phyloP scores from a whole-genome alignment of 768 basidiomycete species.

The Phanerodontia chrysosporium region DNA sequence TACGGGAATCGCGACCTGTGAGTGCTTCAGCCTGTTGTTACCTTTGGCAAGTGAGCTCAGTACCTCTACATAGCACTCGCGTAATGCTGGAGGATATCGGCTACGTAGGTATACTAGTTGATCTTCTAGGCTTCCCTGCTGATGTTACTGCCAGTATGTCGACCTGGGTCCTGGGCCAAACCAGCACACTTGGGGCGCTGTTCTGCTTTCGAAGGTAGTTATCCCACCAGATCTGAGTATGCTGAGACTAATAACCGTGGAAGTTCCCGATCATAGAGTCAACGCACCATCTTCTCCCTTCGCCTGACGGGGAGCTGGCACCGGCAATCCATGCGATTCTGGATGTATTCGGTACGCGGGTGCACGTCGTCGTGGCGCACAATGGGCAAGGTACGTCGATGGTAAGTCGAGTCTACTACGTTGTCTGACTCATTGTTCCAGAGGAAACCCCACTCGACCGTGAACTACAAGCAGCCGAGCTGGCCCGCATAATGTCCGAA shows the following conservation, averaged over 20 bases:
- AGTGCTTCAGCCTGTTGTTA: slow-evolving; percentile 17
- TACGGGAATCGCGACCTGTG: slow-evolving; percentile 87
- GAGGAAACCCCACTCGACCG: slow-evolving; percentile 90
- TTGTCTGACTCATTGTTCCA: slow-evolving; percentile 22
- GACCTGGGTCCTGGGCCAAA: slow-evolving; percentile 89
- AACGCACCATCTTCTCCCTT: slow-evolving; percentile 82
- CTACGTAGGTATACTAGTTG: slow-evolving; percentile 49
- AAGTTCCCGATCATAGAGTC: slow-evolving; percentile 88
- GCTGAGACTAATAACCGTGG: slow-evolving; percentile 1
- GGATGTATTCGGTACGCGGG: slow-evolving; percentile 70
- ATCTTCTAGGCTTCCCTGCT: not conserved
- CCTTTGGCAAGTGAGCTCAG: not conserved
- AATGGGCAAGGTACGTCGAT: slow-evolving; percentile 74
- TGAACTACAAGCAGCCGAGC: slow-evolving; percentile 75
- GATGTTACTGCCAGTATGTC: slow-evolving; percentile 54
- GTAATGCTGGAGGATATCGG: slow-evolving; percentile 73
- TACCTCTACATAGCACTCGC: slow-evolving; percentile 50
- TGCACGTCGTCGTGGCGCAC: slow-evolving; percentile 84
- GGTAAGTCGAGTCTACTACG: not conserved
- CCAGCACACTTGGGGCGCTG: slow-evolving; percentile 87
- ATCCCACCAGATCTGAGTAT: too few relatives aligned
- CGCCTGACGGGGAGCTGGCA: slow-evolving; percentile 81
- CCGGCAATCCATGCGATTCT: slow-evolving; percentile 86
- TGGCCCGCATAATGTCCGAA: slow-evolving; percentile 74
- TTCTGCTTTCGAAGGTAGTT: slow-evolving; percentile 73